phyloP scores from a whole-genome alignment of 345 rosid genomes.

The Populus pruinosa region DNA sequence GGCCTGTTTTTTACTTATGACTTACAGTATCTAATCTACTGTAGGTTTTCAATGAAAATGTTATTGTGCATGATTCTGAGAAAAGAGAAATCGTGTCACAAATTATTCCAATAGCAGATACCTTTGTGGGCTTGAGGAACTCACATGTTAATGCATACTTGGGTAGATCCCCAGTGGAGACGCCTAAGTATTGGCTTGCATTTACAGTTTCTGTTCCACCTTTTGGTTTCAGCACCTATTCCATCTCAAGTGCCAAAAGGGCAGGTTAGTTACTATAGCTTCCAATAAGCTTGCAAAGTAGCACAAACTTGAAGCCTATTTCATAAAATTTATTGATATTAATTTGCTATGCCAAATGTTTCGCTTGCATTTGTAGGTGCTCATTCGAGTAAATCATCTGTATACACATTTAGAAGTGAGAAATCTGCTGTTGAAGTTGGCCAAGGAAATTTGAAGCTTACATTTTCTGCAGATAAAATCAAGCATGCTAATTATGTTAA shows the following conservation, averaged over 20 bases:
- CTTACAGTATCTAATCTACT: conserved; percentile 18
- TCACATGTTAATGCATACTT: conserved; percentile 72
- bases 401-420: conserved; percentile 38
- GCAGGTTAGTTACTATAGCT: conserved; percentile 45
- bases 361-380: conserved; percentile 44
- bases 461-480: conserved; percentile 47
- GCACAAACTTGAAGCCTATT: conserved; percentile 18
- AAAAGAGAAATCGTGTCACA: conserved; percentile 83
- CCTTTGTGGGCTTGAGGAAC: conserved; percentile 50
- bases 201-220: conserved; percentile 79
- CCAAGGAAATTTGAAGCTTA: conserved; percentile 68
- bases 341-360: conserved; percentile 5
- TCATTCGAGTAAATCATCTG: conserved; percentile 46
- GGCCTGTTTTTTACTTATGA: conserved; percentile 4
- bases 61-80: conserved; percentile 67
- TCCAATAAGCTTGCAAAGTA: conserved; percentile 13
- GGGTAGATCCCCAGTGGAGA: conserved; percentile 48
- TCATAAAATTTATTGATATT: conserved; percentile 10
- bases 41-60: conserved; percentile 62
- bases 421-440: conserved; percentile 56
- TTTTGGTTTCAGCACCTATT: conserved; percentile 84
- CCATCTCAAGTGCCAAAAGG: conserved; percentile 53
- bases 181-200: conserved; percentile 83
- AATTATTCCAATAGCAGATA: conserved; percentile 68
- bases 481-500: conserved; percentile 46